Evolutionary conservation across 306 rosid genomes (phyloP).

Genomic region (Vigna unguiculata): DNA sequence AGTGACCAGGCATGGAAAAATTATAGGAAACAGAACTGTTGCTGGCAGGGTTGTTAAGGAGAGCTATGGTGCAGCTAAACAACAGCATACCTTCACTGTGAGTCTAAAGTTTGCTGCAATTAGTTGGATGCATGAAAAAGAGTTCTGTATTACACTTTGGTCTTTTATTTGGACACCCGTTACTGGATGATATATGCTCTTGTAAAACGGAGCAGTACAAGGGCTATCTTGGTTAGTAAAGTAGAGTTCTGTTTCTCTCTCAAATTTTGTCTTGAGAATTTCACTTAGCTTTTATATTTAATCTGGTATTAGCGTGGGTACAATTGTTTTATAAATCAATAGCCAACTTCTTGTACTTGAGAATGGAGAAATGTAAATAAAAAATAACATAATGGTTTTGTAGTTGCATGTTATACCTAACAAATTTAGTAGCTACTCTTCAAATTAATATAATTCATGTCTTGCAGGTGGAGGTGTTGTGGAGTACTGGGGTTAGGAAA

Average conservation of each 20-base stretch:
- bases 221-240: slow-evolving; percentile 27
- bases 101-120: slow-evolving; percentile 41
- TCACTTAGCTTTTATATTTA: background rate
- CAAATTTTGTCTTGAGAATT: background rate
- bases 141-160: slow-evolving; percentile 16
- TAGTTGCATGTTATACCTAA: slow-evolving; percentile 24
- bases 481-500: slow-evolving; percentile 73
- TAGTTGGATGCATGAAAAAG: background rate
- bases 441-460: slow-evolving; percentile 12
- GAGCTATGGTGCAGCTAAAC: slow-evolving; percentile 83
- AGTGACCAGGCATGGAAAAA: slow-evolving; percentile 63
- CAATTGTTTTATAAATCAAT: slow-evolving; percentile 7
- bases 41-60: slow-evolving; percentile 84
- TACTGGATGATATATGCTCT: slow-evolving; percentile 17
- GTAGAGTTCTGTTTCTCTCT: slow-evolving; percentile 23
- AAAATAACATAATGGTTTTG: slow-evolving; percentile 28
- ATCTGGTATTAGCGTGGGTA: background rate
- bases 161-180: slow-evolving; percentile 29
- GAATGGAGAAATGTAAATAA: slow-evolving; percentile 5
- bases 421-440: slow-evolving; percentile 22
- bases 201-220: slow-evolving; percentile 20
- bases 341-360: slow-evolving; percentile 1
- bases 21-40: slow-evolving; percentile 67
- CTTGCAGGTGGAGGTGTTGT: slow-evolving; percentile 77
- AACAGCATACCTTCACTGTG: slow-evolving; percentile 89